Percentiles rank a stretch among this genome's conserved stretches.
Evolutionary conservation across 805 yeast genomes (phyloP).

Genomic region (Saccharomycopsis sp.): DNA sequence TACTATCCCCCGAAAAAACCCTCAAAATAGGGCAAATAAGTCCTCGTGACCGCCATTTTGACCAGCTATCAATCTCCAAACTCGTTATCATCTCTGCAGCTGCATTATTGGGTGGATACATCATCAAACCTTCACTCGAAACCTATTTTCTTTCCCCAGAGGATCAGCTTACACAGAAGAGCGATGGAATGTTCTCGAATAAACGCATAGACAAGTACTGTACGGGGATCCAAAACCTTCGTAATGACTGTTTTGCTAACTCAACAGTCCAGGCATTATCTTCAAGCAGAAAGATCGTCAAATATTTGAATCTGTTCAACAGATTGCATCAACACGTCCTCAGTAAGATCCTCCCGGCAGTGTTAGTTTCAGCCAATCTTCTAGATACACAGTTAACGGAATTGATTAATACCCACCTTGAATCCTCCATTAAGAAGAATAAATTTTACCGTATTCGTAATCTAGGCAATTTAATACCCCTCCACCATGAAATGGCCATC

Average conservation of each 20-base stretch:
- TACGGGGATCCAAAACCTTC: conserved; percentile 74
- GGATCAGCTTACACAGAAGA: background rate
- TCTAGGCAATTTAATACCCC: conserved; percentile 31
- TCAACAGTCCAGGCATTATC: conserved; percentile 77
- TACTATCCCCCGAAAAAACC: background rate
- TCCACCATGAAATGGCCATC: conserved; percentile 52
- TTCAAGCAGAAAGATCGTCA: conserved; percentile 51
- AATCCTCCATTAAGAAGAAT: background rate
- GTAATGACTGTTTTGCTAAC: conserved; percentile 92
- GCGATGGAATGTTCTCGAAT: conserved; percentile 10
- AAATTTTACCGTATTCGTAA: background rate
- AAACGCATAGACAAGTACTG: conserved; percentile 67
- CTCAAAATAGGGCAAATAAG: background rate
- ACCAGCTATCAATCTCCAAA: background rate
- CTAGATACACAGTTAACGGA: background rate
- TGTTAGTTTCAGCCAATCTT: background rate
- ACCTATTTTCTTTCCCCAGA: background rate
- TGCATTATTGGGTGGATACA: background rate
- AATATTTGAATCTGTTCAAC: conserved; percentile 39
- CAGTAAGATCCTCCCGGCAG: conserved; percentile 3
- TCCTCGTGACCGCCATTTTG: background rate
- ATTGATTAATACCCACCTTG: background rate
- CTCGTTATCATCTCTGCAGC: background rate
- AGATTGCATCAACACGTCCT: conserved; percentile 23
- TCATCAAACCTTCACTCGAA: background rate